Evolutionary conservation across 2,329 filamentous ascomycete genomes (phyloP).

Genomic region (Microcyclospora pomicola): DNA sequence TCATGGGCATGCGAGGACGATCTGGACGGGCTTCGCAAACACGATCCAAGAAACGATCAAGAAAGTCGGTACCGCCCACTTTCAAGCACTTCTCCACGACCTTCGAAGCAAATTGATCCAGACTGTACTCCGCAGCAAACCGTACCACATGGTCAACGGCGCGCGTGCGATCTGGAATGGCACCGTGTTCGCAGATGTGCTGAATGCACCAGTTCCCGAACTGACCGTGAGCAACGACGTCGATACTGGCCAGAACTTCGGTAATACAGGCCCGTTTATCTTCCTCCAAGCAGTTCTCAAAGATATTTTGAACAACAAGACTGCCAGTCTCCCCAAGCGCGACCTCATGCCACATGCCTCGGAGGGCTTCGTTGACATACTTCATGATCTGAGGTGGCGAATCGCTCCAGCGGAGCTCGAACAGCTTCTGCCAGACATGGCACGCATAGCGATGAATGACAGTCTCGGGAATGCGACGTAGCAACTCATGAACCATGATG

Average conservation of each 20-base stretch:
- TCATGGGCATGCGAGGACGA: slow-evolving; percentile 87
- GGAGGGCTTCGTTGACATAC: slow-evolving; percentile 87
- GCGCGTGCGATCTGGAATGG: slow-evolving; percentile 76
- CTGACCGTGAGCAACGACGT: slow-evolving; percentile 91
- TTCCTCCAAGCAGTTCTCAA: slow-evolving; percentile 96
- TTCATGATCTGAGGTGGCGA: slow-evolving; percentile 97
- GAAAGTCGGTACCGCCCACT: slow-evolving; percentile 80
- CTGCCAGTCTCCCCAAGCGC: slow-evolving; percentile 94
- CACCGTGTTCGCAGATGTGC: slow-evolving; percentile 94
- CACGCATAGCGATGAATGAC: slow-evolving; percentile 98
- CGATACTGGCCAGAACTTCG: slow-evolving; percentile 87
- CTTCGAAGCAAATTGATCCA: slow-evolving; percentile 98
- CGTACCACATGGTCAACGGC: slow-evolving; percentile 92
- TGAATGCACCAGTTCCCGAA: slow-evolving; percentile 99
- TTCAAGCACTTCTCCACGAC: slow-evolving; percentile 99
- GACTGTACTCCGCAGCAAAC: slow-evolving; percentile 90
- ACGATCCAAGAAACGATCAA: slow-evolving; percentile 81
- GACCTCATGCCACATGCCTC: slow-evolving; percentile 98
- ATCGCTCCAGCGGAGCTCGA: slow-evolving; percentile 90
- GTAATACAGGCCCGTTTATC: slow-evolving; percentile 98
- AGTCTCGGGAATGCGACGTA: slow-evolving; percentile 90
- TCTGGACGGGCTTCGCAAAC: slow-evolving; percentile 85
- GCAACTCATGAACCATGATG: slow-evolving; percentile 94
- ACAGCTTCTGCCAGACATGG: slow-evolving; percentile 98
- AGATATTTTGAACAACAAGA: slow-evolving; percentile 97